Evolutionary conservation across 2,329 filamentous ascomycete genomes (phyloP).

Genomic region (Calonectria henricotiae): DNA sequence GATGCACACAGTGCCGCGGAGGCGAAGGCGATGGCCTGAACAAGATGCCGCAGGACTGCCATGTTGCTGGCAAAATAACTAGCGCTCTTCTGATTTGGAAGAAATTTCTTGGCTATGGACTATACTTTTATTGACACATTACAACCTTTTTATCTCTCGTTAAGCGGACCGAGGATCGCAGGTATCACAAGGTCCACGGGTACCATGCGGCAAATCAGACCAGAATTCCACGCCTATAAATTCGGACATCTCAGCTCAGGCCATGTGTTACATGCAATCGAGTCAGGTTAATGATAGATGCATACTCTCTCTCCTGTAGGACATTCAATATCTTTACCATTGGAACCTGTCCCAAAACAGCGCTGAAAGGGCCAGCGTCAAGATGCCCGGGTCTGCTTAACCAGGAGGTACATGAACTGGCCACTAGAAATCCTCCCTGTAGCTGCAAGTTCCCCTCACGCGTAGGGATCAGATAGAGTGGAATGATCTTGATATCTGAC

Average conservation of each 20-base stretch:
- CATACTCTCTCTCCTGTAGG: neutral
- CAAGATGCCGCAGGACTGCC: neutral
- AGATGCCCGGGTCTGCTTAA: neutral
- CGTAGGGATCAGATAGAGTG: neutral
- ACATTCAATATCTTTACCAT: too few relatives aligned
- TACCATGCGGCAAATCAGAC: neutral
- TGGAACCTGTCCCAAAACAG: neutral
- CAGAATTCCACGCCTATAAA: neutral
- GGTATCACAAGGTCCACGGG: neutral
- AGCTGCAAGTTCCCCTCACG: neutral
- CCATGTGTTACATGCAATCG: neutral
- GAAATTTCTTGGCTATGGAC: neutral
- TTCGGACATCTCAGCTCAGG: neutral
- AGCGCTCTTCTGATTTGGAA: neutral
- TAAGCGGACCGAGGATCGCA: too few relatives aligned
- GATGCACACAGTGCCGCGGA: constrained; percentile 10
- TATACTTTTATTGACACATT: neutral
- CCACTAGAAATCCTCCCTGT: neutral
- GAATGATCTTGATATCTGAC: constrained; percentile 16
- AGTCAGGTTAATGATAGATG: neutral
- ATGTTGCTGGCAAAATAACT: neutral
- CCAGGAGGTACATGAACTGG: neutral
- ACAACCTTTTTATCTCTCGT: neutral
- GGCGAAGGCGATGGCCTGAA: neutral
- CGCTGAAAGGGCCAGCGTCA: neutral